Base-by-base conservation (phyloP, 306 rosid genomes). In the Sechiopsis laciniata region DNA sequence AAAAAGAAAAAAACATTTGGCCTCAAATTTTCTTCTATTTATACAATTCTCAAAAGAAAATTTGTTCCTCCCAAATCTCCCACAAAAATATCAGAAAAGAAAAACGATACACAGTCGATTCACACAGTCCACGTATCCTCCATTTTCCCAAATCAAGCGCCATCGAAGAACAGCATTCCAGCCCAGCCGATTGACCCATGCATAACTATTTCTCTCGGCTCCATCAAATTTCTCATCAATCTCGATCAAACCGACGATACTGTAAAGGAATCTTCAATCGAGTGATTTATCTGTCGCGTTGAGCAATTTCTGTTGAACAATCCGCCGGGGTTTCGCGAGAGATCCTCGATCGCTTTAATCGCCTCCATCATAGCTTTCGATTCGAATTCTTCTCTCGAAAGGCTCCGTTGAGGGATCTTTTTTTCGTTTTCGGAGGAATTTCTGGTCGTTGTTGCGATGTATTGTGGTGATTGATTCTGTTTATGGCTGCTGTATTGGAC, bases 341-440 rank as follows among this genome's bases (percentile, higher is more conserved):
- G 73, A 68, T 48, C 57, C 13, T 16, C 37, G 40, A 68, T 68
- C 48, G 40, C 4, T 21, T 68, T 14, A 7, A 46, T 26, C 29
- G n/a, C n/a, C n/a, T n/a, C n/a, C n/a, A n/a, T n/a, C n/a, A 45
- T 55, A 68, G 57, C 73, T 48, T 68, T 68, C 57, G 57, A 68
- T 68, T 68, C 21, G 12, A 61, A 14, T 29, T 61, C 1, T 1
- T 61, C 46, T 14, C 10, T 8, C 68, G 0, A 15, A 48, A 48
- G 42, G 21, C 8, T 68, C 2, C 42, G 1, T 68, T 48, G 73
- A 9, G 42, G 73, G 35, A 52, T 45, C 6, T 45, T 66, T 67
- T 32, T 32, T 45, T 20, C 72, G 16, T 45, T 61, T 67, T 37
- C 24, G 16, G 55, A 20, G 53, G 53, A 21, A 21, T 60, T 6